Percentiles rank a stretch among this genome's conserved stretches.
phyloP scores from a whole-genome alignment of 2,329 filamentous ascomycete species.

The Botrytis elliptica region DNA sequence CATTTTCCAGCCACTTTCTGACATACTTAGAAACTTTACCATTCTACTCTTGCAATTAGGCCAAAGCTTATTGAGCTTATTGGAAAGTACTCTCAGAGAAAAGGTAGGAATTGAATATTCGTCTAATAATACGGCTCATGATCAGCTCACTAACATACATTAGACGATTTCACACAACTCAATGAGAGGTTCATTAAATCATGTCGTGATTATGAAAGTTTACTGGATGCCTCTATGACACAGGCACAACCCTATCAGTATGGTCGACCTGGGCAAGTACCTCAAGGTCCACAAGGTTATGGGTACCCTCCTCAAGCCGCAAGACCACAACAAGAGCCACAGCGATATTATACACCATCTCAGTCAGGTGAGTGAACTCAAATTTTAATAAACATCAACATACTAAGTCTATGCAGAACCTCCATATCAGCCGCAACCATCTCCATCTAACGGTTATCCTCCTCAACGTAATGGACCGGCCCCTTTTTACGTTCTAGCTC shows the following conservation, averaged over 20 bases:
- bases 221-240: slow-evolving; percentile 96
- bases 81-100: slow-evolving; percentile 98
- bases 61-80: slow-evolving; percentile 98
- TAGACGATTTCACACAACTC: slow-evolving; percentile 96
- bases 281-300: slow-evolving; percentile 37
- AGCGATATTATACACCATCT: slow-evolving; percentile 67
- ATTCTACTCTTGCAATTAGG: slow-evolving; percentile 88
- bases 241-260: slow-evolving; percentile 83
- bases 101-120: slow-evolving; percentile 57
- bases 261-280: slow-evolving; percentile 45
- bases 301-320: slow-evolving; percentile 40
- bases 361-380: slow-evolving; percentile 41
- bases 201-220: slow-evolving; percentile 88
- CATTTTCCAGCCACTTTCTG: slow-evolving; percentile 31
- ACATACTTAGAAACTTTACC: slow-evolving; percentile 67
- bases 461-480: slow-evolving; percentile 54
- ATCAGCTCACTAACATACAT: slow-evolving; percentile 23
- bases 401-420: slow-evolving; percentile 33
- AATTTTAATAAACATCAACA: neutral
- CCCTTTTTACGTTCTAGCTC: slow-evolving; percentile 62
- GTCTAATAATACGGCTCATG: neutral
- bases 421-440: slow-evolving; percentile 49
- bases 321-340: slow-evolving; percentile 56
- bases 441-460: slow-evolving; percentile 56
- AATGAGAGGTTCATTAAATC: slow-evolving; percentile 99